These are phyloP conservation scores for Plasmopara muralis DNA, from an alignment of 352 stramenopile genomes.

Conservation along the genomic window DNA sequence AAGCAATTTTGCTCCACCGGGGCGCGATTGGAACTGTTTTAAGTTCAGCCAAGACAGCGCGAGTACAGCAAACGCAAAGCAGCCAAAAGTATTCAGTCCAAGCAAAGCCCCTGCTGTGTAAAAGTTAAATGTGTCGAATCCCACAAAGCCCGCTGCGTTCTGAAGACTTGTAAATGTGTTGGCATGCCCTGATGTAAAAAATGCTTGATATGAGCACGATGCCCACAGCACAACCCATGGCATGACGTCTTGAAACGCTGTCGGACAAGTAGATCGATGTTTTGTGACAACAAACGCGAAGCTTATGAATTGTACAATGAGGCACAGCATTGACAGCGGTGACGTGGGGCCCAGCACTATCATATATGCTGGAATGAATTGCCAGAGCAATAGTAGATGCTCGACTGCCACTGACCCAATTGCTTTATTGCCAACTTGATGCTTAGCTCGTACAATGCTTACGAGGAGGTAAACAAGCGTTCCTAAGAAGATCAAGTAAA, in stretches of 20 bases:
- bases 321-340: conserved; percentile 42
- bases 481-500: conserved; percentile 38
- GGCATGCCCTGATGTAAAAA: conserved; percentile 85
- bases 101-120: conserved; percentile 66
- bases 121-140: conserved; percentile 83
- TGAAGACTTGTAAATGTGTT: conserved; percentile 89
- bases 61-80: conserved; percentile 42
- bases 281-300: conserved; percentile 33
- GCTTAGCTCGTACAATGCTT: conserved; percentile 5
- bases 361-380: conserved; percentile 42
- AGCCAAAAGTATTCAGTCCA: conserved; percentile 85
- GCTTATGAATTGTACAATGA: conserved; percentile 38
- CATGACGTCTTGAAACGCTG: conserved; percentile 7
- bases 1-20: conserved; percentile 3
- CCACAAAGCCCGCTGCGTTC: conserved; percentile 85
- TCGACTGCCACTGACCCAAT: conserved; percentile 1
- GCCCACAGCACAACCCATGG: conserved; percentile 59
- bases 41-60: conserved; percentile 30
- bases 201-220: conserved; percentile 55
- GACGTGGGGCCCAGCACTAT: conserved; percentile 63
- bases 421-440: neutral
- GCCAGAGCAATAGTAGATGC: conserved; percentile 33
- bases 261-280: conserved; percentile 3
- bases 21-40: neutral
- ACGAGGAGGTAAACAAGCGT: conserved; percentile 13